These are phyloP conservation scores for Phytophthora citricola DNA, from an alignment of 352 stramenopile genomes.

Conservation along the genomic window DNA sequence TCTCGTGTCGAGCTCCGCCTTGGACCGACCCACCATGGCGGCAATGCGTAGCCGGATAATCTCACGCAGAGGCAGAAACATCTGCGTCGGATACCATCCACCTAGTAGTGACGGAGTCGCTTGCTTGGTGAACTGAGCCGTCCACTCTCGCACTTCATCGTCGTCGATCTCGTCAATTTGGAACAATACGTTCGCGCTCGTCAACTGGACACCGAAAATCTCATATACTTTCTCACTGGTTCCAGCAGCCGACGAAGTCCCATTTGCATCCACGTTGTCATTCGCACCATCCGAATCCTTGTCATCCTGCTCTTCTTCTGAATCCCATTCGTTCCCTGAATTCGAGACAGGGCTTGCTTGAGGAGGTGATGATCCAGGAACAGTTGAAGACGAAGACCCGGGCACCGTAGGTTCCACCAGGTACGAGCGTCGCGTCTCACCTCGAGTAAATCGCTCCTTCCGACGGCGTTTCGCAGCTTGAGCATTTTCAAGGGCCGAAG, in stretches of 20 bases:
- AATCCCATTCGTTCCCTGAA: conserved; percentile 51
- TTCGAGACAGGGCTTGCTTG: conserved; percentile 22
- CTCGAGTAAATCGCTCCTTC: conserved; percentile 71
- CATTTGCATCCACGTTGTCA: conserved; percentile 39
- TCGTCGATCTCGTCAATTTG: conserved; percentile 80
- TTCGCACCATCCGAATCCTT: conserved; percentile 35
- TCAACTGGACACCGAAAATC: conserved; percentile 79
- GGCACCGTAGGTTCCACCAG: conserved; percentile 51
- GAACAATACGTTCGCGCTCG: conserved; percentile 76
- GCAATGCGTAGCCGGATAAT: conserved; percentile 81
- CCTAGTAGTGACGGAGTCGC: conserved; percentile 62
- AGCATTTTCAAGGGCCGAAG: conserved; percentile 66
- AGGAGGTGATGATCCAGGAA: conserved; percentile 11
- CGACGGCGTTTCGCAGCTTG: conserved; percentile 67
- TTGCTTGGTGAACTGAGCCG: conserved; percentile 51
- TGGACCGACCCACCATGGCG: conserved; percentile 70
- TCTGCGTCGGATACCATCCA: conserved; percentile 82
- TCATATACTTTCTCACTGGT: conserved; percentile 52
- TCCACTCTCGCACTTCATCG: conserved; percentile 66
- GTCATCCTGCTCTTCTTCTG: conserved; percentile 51
- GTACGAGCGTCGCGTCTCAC: conserved; percentile 67
- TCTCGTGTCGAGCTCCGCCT: conserved; percentile 68
- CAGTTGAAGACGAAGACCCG: conserved; percentile 1
- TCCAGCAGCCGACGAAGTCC: conserved; percentile 3
- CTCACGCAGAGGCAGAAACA: conserved; percentile 81